Evolutionary conservation across 345 rosid genomes (phyloP).

Genomic region (Pugionium dolabratum): DNA sequence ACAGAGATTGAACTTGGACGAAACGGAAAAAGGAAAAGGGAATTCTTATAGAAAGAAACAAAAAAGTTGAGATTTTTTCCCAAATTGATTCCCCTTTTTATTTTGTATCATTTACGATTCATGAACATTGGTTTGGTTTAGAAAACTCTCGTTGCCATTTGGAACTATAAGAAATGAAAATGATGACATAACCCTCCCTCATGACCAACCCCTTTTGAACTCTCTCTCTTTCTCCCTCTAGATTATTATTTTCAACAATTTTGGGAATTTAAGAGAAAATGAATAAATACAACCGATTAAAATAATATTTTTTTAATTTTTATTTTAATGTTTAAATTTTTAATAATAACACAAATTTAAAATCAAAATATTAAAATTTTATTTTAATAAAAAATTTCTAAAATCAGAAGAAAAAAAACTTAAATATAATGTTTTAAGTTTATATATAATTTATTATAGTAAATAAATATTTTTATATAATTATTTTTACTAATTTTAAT

Average conservation of each 20-base stretch:
- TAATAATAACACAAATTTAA: too few species aligned
- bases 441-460: too few species aligned
- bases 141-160: slow-evolving; percentile 11
- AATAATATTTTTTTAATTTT: too few species aligned
- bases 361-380: too few species aligned
- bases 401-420: too few species aligned
- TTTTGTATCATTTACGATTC: slow-evolving; percentile 15
- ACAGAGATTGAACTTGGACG: slow-evolving; percentile 19
- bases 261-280: slow-evolving; percentile 8
- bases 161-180: slow-evolving; percentile 16
- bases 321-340: too few species aligned
- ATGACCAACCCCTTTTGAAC: slow-evolving; percentile 15
- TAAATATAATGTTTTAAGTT: too few species aligned
- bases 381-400: too few species aligned
- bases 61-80: slow-evolving; percentile 32
- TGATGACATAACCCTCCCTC: slow-evolving; percentile 19
- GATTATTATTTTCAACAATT: neutral
- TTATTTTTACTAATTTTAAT: too few species aligned
- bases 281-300: too few species aligned
- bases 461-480: too few species aligned
- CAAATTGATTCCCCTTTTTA: neutral
- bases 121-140: slow-evolving; percentile 25
- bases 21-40: slow-evolving; percentile 19
- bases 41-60: slow-evolving; percentile 7
- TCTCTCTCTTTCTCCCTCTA: neutral